These are phyloP conservation scores for Sclerotinia spermophila DNA, from an alignment of 2,329 filamentous ascomycete species.

Conservation along the genomic window DNA sequence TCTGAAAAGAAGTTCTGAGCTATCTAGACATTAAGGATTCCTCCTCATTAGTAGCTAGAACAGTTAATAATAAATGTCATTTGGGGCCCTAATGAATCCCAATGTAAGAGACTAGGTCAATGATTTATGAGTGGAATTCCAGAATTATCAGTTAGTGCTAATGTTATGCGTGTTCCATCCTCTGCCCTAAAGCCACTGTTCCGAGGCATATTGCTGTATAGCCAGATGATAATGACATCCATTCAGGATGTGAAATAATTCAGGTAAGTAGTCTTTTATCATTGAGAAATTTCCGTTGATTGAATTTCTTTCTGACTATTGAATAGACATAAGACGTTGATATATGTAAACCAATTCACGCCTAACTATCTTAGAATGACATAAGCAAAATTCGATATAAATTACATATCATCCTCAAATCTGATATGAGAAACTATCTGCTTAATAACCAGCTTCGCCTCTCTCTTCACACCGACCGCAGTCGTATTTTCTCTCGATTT, in stretches of 20 bases:
- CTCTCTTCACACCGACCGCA: background rate
- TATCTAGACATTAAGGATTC: no score
- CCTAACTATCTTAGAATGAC: background rate
- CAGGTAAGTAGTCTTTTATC: no score
- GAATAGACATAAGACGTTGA: background rate
- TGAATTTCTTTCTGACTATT: background rate
- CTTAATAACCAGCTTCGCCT: background rate
- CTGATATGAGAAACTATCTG: background rate
- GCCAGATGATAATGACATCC: rapidly evolving
- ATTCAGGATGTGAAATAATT: background rate
- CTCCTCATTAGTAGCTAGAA: background rate
- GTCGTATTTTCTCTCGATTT: background rate
- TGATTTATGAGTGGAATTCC: no score
- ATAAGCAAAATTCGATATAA: background rate
- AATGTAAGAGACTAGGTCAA: no score
- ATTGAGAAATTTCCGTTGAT: no score
- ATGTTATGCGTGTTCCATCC: no score
- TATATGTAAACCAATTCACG: rapidly evolving
- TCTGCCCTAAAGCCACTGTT: no score
- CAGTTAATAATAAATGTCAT: rapidly evolving
- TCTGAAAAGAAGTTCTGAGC: no score
- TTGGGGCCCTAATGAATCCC: no score
- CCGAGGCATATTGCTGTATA: background rate
- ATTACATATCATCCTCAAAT: background rate
- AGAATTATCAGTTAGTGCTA: no score